Evolutionary conservation across 345 rosid genomes (phyloP), one percentile per base, ranked within the genome.

Genomic region (Linum trigynum): DNA sequence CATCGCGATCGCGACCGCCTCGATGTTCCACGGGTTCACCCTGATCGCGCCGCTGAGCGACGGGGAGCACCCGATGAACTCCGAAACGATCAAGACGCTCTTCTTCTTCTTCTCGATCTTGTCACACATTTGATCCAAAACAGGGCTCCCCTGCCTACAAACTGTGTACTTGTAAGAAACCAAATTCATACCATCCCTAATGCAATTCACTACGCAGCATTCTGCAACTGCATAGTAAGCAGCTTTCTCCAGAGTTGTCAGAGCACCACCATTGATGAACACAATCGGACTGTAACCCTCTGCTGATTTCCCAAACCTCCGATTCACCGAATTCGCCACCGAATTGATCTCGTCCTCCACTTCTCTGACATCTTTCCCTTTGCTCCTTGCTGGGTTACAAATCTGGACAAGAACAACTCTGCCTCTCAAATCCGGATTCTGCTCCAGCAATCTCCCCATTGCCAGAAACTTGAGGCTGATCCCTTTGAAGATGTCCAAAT

Each of bases 131-230:
- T 65, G 57, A 63, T 87, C 86, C 60, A 84, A 57, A 69, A 66
- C 81, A 69, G 87, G 76, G 75, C 85, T 81, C 5, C 97, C 85
- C 70, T 90, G 90, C 66, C 95, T 75, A 55, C 84, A 83, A 45
- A 79, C 92, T 0, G 91, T 87, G 68, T 90, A 90, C 76, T 80
- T 83, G 56, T 90, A 90, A 55, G 97, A 83, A 63, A 86, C 86
- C 78, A 90, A 67, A 78, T 90, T 90, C 97, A 90, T 87, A 64
- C 97, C 97, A 70, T 90, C 97, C 65, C 97, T 80, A 10, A 90
- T 85, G 40, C 87, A 84, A 73, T 78, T 90, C 70, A 87, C 97
- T 67, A 90, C 82, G 71, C 84, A 85, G 62, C 91, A 90, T 39
- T 87, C 90, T 0, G 97, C 83, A 65, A 90, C 66, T 0, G 90